Evolutionary conservation across 1,284 basidiomycete genomes (phyloP), one percentile per base, ranked within the genome.

Genomic region (Irpex sp.): DNA sequence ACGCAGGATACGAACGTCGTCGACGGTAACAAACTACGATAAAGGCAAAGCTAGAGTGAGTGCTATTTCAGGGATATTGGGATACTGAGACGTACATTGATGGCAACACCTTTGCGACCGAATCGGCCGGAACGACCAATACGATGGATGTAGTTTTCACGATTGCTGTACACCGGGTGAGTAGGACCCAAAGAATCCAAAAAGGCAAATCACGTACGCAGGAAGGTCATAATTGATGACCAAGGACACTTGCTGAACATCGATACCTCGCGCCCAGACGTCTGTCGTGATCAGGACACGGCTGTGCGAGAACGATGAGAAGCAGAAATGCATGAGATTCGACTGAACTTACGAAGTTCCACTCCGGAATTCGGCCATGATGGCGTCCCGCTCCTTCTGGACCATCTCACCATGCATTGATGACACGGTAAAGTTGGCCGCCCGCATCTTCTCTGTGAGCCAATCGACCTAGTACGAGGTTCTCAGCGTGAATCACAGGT

Each of bases 331-430:
- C 40, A 2, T 4, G 17, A 34, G 38, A 40, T 34, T 58, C 57
- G 17, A 19, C 36, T 52, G 38, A 6, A 83, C 91, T 76, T 76
- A 93, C 88, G 93, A 95, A 69, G 93, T 92, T 70, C 97, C 97
- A 63, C 89, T 88, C 66, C 97, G 88, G 86, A 99, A 99, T 77
- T 99, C 97, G 62, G 90, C 87, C 97, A 99, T 99, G 76, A 99
- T 98, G 38, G 95, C 92, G 69, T 99, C 97, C 68, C 97, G 89
- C 77, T 99, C 96, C 78, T 97, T 97, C 78, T 99, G 97, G 11
- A 91, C 92, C 97, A 98, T 98, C 77, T 99, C 97, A 64, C 97
- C 97, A 69, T 97, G 96, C 93, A 96, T 95, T n/a, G 91, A 92
- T 21, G 93, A 94, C 31, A 97, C 96, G 17, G 96, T 98, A 73